These are phyloP conservation scores for Calonectria pteridis DNA, from an alignment of 2,329 filamentous ascomycete species.

Conservation along the genomic window DNA sequence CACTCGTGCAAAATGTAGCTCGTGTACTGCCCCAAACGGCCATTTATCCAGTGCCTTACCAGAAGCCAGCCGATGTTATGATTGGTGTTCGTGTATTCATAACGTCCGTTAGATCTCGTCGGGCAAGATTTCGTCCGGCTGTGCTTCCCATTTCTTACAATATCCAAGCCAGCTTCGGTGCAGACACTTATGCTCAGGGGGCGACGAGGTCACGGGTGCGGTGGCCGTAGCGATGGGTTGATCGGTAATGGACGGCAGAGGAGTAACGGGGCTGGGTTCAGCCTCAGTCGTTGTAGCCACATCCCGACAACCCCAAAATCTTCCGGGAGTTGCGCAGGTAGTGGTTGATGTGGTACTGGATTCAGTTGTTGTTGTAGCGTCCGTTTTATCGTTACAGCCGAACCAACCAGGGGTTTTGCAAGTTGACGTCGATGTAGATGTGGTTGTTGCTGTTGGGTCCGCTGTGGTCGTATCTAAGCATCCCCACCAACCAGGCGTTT, in stretches of 20 bases:
- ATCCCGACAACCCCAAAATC: slow-evolving; percentile 70
- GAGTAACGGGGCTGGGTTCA: slow-evolving; percentile 50
- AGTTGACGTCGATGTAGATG: slow-evolving; percentile 63
- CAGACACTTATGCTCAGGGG: slow-evolving; percentile 49
- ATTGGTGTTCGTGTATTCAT: not conserved
- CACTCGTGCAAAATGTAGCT: not conserved
- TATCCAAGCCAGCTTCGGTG: slow-evolving; percentile 56
- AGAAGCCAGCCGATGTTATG: not conserved
- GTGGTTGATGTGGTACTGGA: slow-evolving; percentile 44
- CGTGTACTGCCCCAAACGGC: not conserved
- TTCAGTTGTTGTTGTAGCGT: slow-evolving; percentile 52
- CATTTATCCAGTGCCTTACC: not conserved
- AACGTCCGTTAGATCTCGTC: slow-evolving; percentile 47
- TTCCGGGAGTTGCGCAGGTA: slow-evolving; percentile 64
- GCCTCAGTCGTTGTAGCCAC: slow-evolving; percentile 44
- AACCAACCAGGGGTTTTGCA: slow-evolving; percentile 76
- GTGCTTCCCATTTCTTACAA: slow-evolving; percentile 54
- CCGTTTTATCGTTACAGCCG: slow-evolving; percentile 68
- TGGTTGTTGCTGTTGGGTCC: slow-evolving; percentile 55
- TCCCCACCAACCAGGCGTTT: slow-evolving; percentile 95
- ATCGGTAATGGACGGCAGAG: slow-evolving; percentile 44
- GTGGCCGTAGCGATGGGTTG: slow-evolving; percentile 48
- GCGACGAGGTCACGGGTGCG: slow-evolving; percentile 37
- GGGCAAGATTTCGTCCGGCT: slow-evolving; percentile 41
- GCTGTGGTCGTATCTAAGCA: slow-evolving; percentile 76